Percentiles rank a stretch among this genome's conserved stretches.
phyloP scores from a whole-genome alignment of 1,139 yeast genomes.

The Citeromyces hawaiiensis region DNA sequence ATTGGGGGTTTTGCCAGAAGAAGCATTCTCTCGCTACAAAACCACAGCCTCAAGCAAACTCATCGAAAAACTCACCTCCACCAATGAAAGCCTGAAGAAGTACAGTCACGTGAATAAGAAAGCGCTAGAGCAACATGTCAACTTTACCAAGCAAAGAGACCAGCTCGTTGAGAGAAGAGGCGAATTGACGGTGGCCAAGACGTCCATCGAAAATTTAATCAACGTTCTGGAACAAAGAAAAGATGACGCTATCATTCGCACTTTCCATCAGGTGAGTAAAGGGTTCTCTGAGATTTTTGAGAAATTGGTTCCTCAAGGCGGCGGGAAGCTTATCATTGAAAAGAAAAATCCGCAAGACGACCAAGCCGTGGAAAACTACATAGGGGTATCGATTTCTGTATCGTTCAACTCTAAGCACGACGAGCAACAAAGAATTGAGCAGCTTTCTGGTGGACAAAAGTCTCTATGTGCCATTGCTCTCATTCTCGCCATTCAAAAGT shows the following conservation, averaged over 20 bases:
- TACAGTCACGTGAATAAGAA: slow-evolving; percentile 78
- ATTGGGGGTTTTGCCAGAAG: slow-evolving; percentile 80
- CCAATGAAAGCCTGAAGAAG: slow-evolving; percentile 44
- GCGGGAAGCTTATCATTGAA: slow-evolving; percentile 36
- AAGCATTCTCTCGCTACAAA: slow-evolving; percentile 46
- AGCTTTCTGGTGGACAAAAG: slow-evolving; percentile 92
- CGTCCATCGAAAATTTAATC: slow-evolving; percentile 63
- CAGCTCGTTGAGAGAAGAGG: slow-evolving; percentile 49
- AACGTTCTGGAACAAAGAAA: slow-evolving; percentile 65
- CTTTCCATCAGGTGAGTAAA: slow-evolving; percentile 65
- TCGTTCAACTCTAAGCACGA: slow-evolving; percentile 81
- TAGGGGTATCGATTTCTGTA: slow-evolving; percentile 79
- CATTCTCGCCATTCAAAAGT: slow-evolving; percentile 83
- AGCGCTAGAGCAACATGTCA: slow-evolving; percentile 75
- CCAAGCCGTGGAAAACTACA: slow-evolving; percentile 40
- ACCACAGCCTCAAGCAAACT: slow-evolving; percentile 35
- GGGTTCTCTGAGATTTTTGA: slow-evolving; percentile 68
- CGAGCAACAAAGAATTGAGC: slow-evolving; percentile 84
- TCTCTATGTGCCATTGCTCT: slow-evolving; percentile 89
- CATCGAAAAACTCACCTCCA: slow-evolving; percentile 37
- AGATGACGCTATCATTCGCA: slow-evolving; percentile 67
- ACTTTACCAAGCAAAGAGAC: slow-evolving; percentile 62
- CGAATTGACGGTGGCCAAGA: slow-evolving; percentile 60
- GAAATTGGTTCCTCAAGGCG: slow-evolving; percentile 72
- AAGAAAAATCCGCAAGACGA: slow-evolving; percentile 11